Base-by-base conservation (phyloP, 345 rosid species). In the Schrenkiella parvula region DNA sequence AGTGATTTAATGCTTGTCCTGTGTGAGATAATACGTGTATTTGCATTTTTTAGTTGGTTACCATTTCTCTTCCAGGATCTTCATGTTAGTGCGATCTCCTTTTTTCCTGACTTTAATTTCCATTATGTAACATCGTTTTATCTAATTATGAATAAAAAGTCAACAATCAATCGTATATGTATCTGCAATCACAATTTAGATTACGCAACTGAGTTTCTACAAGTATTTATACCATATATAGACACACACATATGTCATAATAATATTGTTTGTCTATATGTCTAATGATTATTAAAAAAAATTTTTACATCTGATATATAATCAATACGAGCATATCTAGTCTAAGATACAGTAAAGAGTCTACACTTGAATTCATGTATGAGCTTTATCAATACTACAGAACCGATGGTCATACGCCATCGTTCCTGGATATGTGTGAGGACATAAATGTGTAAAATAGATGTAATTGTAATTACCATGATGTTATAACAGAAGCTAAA, bases 11-110 rank as follows among this genome's bases (percentile, higher is more conserved):
- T 52, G 71, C 71, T 39, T n/a, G n/a, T 26, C 38, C n/a, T 7
- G 44, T 41, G 17, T 4, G 18, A 41, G 44, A 41, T 41, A 17
- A 41, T 10, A 53, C 15, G 35, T 66, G 8, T 15, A 23, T 52
- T 19, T 56, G n/a, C 7, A 14, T 12, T 7, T 51, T 15, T 46
- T 31, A 46, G 28, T 10, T 23, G 44, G 44, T 31, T 56, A 44
- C 5, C 31, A 69, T 55, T 68, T 10, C 54, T 68, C 64, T 66
- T 66, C 61, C 61, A 66, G 48, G 61, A 66, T 51, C 17, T 15
- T 37, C 50, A 51, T 38, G 71, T 37, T 66, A 51, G 18, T 66
- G 60, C 71, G 37, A 48, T 52, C 38, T 14, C 9, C 7, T 37
- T 37, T 23, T 50, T 11, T 17, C 19, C 10, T 23, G 15, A 37